These are phyloP conservation scores for Lizonia empirigonia DNA, from an alignment of 2,329 filamentous ascomycete genomes.

Conservation along the genomic window DNA sequence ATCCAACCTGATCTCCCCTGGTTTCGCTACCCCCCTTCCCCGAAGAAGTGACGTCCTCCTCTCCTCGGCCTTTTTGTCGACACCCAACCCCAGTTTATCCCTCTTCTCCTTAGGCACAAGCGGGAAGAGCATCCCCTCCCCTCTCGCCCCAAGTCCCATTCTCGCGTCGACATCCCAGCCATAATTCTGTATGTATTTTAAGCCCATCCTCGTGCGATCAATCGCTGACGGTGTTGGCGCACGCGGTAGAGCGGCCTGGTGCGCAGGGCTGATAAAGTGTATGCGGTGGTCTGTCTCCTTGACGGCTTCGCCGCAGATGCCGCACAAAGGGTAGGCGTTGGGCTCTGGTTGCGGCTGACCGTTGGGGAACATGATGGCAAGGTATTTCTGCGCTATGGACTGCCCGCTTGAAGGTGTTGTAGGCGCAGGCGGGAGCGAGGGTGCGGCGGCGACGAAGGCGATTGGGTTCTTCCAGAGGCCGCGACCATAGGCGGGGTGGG, in stretches of 20 bases:
- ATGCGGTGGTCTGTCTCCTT: constrained; percentile 45
- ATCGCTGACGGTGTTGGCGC: constrained; percentile 74
- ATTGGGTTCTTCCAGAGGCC: constrained; percentile 67
- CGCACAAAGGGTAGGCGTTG: constrained; percentile 33
- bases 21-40: constrained; percentile 39
- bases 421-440: constrained; percentile 23
- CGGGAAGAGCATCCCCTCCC: constrained; percentile 74
- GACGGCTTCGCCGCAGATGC: constrained; percentile 47
- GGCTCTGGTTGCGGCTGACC: constrained; percentile 29
- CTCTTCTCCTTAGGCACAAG: constrained; percentile 75
- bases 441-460: constrained; percentile 61
- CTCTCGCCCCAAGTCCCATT: constrained; percentile 70
- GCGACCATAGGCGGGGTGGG: constrained; percentile 64
- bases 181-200: constrained; percentile 67
- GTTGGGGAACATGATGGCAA: constrained; percentile 68
- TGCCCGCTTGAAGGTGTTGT: constrained; percentile 52
- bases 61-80: constrained; percentile 50
- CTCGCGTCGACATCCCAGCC: constrained; percentile 79
- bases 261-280: constrained; percentile 66
- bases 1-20: constrained; percentile 58
- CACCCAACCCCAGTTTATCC: constrained; percentile 75
- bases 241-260: constrained; percentile 72
- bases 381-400: constrained; percentile 66
- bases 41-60: constrained; percentile 39
- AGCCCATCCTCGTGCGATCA: constrained; percentile 71